These are phyloP conservation scores for Boletus rubropictus DNA, from an alignment of 768 basidiomycete genomes.

Conservation along the genomic window DNA sequence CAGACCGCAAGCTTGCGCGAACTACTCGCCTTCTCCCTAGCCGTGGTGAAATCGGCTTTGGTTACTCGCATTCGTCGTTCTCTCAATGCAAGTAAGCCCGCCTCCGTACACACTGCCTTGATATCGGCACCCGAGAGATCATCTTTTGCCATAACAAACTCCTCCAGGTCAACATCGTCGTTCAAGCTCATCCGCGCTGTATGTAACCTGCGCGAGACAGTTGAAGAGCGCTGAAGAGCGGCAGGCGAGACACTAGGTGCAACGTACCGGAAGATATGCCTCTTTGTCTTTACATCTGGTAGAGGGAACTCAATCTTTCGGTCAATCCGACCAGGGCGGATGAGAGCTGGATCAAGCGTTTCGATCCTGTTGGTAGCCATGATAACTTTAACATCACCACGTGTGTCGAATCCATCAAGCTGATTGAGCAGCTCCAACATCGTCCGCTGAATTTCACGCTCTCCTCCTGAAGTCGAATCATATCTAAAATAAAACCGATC, in stretches of 20 bases:
- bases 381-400: slow-evolving; percentile 99
- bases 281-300: slow-evolving; percentile 97
- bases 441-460: slow-evolving; percentile 98
- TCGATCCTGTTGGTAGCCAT: slow-evolving; percentile 99
- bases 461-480: slow-evolving; percentile 97
- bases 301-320: slow-evolving; percentile 98
- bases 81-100: slow-evolving; percentile 89
- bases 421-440: slow-evolving; percentile 99
- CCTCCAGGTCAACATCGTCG: slow-evolving; percentile 89
- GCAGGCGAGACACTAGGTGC: neutral
- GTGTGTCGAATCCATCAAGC: slow-evolving; percentile 97
- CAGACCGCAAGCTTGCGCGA: neutral
- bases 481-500: slow-evolving; percentile 48
- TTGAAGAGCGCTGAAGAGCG: slow-evolving; percentile 2
- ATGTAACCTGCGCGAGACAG: slow-evolving; percentile 53
- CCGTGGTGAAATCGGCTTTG: slow-evolving; percentile 84
- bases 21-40: slow-evolving; percentile 80
- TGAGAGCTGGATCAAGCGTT: slow-evolving; percentile 93
- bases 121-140: slow-evolving; percentile 97
- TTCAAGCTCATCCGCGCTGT: slow-evolving; percentile 90
- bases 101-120: slow-evolving; percentile 98
- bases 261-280: slow-evolving; percentile 88
- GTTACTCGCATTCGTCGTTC: slow-evolving; percentile 94
- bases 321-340: slow-evolving; percentile 97
- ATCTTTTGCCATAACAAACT: slow-evolving; percentile 93